Evolutionary conservation across 306 rosid species (phyloP).

Genomic region (Prosopis cineraria): DNA sequence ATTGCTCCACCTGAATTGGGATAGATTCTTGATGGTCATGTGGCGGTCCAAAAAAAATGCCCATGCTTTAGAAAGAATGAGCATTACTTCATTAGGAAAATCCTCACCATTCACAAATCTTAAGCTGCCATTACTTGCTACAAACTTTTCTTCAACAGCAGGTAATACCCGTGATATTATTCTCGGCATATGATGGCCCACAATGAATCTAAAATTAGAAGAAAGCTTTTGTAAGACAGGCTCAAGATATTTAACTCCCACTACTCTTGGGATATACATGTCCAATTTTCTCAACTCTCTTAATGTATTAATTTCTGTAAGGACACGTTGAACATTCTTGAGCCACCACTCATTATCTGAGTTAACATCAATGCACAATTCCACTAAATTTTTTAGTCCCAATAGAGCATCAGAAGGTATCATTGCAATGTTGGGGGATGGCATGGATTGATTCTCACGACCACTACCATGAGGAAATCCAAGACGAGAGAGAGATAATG

Average conservation of each 20-base stretch:
- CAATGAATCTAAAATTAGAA: background rate
- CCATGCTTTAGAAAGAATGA: background rate
- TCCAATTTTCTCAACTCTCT: background rate
- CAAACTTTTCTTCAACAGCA: background rate
- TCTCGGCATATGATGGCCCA: background rate
- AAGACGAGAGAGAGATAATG: background rate
- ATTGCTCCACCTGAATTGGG: background rate
- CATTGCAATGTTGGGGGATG: background rate
- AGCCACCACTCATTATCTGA: conserved; percentile 22
- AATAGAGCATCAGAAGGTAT: background rate
- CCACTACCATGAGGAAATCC: background rate
- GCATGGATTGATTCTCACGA: background rate
- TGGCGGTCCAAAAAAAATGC: conserved; percentile 19
- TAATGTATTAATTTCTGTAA: background rate
- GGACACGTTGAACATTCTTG: background rate
- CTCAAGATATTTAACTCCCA: background rate
- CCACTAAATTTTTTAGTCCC: background rate
- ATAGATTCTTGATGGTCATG: background rate
- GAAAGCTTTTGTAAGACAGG: rapidly evolving
- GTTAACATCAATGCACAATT: conserved; percentile 7
- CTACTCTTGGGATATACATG: background rate
- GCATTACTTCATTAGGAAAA: background rate
- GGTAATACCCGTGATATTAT: conserved; percentile 1
- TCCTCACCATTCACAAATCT: background rate
- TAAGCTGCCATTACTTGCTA: background rate